phyloP scores from a whole-genome alignment of 2,329 filamentous ascomycete genomes.

The Cryphonectria japonica region DNA sequence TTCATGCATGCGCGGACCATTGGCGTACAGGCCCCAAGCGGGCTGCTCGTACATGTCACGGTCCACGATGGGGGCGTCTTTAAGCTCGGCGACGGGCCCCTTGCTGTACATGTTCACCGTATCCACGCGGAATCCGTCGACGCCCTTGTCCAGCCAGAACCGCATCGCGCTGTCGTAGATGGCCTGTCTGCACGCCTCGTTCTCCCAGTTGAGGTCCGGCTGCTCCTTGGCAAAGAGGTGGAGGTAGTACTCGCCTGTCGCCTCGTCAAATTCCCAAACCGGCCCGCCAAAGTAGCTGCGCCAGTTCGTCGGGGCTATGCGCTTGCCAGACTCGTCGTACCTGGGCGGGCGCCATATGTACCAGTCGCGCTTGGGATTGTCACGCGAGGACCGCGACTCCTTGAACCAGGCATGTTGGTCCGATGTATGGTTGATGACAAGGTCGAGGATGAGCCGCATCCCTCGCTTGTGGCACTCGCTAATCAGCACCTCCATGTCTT shows the following conservation, averaged over 20 bases:
- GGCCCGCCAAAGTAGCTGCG: constrained; percentile 62
- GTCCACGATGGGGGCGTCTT: constrained; percentile 60
- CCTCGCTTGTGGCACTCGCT: constrained; percentile 61
- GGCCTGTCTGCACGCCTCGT: constrained; percentile 66
- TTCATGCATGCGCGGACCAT: constrained; percentile 71
- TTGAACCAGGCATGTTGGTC: constrained; percentile 74
- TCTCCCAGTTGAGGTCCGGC: constrained; percentile 88
- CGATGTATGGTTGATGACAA: constrained; percentile 79
- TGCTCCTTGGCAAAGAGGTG: constrained; percentile 76
- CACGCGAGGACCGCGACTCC: constrained; percentile 63
- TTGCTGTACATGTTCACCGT: constrained; percentile 74
- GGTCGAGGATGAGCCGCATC: constrained; percentile 74
- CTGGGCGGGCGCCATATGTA: constrained; percentile 56
- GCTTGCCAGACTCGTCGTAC: constrained; percentile 58
- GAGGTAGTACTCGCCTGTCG: constrained; percentile 76
- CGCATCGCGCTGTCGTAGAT: constrained; percentile 73
- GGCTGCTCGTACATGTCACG: constrained; percentile 53
- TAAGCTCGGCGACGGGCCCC: constrained; percentile 50
- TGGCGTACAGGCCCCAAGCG: constrained; percentile 62
- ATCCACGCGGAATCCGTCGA: constrained; percentile 75
- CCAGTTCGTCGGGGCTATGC: constrained; percentile 78
- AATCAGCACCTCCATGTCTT: constrained; percentile 67
- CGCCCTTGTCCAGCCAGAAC: constrained; percentile 78
- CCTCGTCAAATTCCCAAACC: constrained; percentile 73
- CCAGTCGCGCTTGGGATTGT: constrained; percentile 70